Percentiles rank a stretch among this genome's conserved stretches.
Evolutionary conservation across 805 yeast species (phyloP).

Genomic region (Starmerella asiatica): DNA sequence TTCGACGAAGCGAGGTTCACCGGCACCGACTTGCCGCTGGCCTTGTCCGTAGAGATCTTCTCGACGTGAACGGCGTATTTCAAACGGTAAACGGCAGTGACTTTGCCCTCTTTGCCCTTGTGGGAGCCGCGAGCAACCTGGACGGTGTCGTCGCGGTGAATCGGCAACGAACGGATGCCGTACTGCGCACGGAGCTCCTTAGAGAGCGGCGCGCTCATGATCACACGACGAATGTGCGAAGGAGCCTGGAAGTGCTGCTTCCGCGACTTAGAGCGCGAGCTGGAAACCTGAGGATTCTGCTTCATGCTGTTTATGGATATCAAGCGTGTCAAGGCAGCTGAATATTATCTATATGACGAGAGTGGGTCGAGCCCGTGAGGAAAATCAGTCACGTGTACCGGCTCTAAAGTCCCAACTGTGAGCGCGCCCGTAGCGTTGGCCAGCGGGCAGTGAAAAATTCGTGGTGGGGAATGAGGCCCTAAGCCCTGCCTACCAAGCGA

Average conservation of each 20-base stretch:
- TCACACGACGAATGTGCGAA: conserved; percentile 83
- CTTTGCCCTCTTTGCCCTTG: conserved; percentile 99
- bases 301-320: conserved; percentile 18
- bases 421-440: too few relatives aligned
- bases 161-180: conserved; percentile 89
- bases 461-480: too few relatives aligned
- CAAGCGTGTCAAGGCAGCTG: background rate
- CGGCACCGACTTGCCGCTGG: conserved; percentile 95
- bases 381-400: conserved; percentile 1
- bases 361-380: background rate
- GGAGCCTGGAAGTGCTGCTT: conserved; percentile 99
- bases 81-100: conserved; percentile 96
- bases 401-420: too few relatives aligned
- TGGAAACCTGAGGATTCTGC: conserved; percentile 61
- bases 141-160: conserved; percentile 96
- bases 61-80: conserved; percentile 93
- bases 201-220: conserved; percentile 97
- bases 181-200: conserved; percentile 97
- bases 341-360: background rate
- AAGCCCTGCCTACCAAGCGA: too few relatives aligned
- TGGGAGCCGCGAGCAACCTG: conserved; percentile 94
- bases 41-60: conserved; percentile 94
- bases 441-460: too few relatives aligned
- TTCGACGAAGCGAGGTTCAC: conserved; percentile 96
- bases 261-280: conserved; percentile 98